Percentiles rank a stretch among this genome's conserved stretches.
phyloP scores from a whole-genome alignment of 1,284 basidiomycete species.

The Microbotryum silenes-acaulis region DNA sequence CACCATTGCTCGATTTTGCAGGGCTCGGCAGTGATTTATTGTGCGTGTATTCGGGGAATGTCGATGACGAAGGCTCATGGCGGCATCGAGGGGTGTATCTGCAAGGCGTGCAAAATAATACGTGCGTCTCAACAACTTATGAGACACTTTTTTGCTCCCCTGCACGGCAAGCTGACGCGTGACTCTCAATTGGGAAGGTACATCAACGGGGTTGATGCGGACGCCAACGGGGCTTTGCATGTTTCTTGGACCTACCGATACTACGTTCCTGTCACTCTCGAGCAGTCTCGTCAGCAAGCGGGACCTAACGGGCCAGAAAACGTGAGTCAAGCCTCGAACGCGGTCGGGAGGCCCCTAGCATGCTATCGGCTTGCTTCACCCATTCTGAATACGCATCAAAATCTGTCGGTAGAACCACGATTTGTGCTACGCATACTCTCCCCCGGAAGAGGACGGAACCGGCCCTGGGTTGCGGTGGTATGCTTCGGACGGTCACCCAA shows the following conservation, averaged over 20 bases:
- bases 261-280: constrained; percentile 45
- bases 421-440: constrained; percentile 43
- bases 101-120: background rate
- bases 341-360: no score
- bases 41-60: background rate
- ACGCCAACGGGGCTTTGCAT: constrained; percentile 40
- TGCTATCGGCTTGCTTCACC: no score
- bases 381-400: no score
- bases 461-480: constrained; percentile 42
- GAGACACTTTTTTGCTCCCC: no score
- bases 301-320: constrained; percentile 49
- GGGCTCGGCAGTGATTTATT: constrained; percentile 28
- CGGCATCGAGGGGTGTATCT: background rate
- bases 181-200: constrained; percentile 38
- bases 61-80: background rate
- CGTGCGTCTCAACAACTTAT: constrained; percentile 18
- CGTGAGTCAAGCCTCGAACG: constrained; percentile 31
- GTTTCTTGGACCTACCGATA: constrained; percentile 47
- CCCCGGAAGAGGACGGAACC: constrained; percentile 42
- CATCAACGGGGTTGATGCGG: constrained; percentile 48
- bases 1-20: no score
- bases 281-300: constrained; percentile 45
- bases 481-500: constrained; percentile 1
- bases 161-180: no score
- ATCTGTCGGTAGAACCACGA: constrained; percentile 44